Conservation (phyloP, 108 stramenopile genomes). For the Bacterosira constricta region DNA sequence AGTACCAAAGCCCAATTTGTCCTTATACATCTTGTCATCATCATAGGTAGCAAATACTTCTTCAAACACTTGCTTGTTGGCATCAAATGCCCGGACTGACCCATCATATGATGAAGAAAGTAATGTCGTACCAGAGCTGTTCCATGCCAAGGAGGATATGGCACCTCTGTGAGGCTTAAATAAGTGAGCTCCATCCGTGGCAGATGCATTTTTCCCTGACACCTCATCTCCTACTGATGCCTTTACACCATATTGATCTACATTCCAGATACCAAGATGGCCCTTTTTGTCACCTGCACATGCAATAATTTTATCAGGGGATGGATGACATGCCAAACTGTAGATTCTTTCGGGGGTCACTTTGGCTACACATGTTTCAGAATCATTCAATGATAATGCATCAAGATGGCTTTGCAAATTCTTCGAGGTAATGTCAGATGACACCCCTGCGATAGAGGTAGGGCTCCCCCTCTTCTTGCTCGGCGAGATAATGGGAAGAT, state of each 20-base stretch:
- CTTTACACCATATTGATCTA: constrained; percentile 40
- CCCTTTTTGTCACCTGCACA: constrained; percentile 79
- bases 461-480: constrained; percentile 11
- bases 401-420: constrained; percentile 29
- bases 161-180: constrained; percentile 69
- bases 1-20: constrained; percentile 64
- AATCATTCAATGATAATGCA: constrained; percentile 60
- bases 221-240: neutral
- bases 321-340: constrained; percentile 70
- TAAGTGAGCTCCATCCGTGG: constrained; percentile 55
- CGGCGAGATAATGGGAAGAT: neutral
- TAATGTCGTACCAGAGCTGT: constrained; percentile 43
- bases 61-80: constrained; percentile 55
- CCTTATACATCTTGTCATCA: constrained; percentile 61
- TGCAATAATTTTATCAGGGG: constrained; percentile 54
- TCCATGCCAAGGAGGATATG: constrained; percentile 66
- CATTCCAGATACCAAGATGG: constrained; percentile 79
- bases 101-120: constrained; percentile 81
- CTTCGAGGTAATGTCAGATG: neutral
- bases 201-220: neutral
- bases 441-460: constrained; percentile 11
- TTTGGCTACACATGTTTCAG: constrained; percentile 65
- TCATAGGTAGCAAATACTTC: constrained; percentile 85
- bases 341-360: constrained; percentile 82
- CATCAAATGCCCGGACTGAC: constrained; percentile 68